Conservation (phyloP, 1,284 basidiomycete species). For the Albatrellus sp. region DNA sequence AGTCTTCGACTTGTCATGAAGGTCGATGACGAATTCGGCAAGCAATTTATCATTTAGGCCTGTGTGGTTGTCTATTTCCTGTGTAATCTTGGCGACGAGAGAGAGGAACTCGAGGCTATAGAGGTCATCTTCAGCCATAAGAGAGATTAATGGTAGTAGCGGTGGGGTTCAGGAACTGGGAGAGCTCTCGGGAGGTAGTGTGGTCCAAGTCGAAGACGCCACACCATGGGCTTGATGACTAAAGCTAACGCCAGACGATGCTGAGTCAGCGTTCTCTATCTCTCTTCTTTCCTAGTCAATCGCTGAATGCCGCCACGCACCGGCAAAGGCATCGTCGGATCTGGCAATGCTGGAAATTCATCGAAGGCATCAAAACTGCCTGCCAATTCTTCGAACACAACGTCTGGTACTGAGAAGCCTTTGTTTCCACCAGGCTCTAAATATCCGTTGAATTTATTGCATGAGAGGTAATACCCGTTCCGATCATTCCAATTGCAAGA, state of each 20-base stretch:
- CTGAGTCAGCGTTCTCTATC: not conserved
- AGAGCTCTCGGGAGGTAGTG: not conserved
- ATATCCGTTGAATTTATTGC: conserved; percentile 61
- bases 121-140: conserved; percentile 65
- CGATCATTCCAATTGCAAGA: no score
- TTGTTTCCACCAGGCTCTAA: conserved; percentile 78
- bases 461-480: conserved; percentile 64
- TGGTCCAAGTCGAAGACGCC: not conserved
- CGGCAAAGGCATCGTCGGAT: conserved; percentile 71
- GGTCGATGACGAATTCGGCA: conserved; percentile 89
- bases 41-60: conserved; percentile 82
- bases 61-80: conserved; percentile 83
- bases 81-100: conserved; percentile 78
- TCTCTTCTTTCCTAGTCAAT: not conserved
- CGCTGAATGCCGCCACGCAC: conserved; percentile 53
- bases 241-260: not conserved
- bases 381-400: not conserved
- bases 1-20: conserved; percentile 79
- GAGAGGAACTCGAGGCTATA: conserved; percentile 88
- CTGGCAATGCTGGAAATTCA: conserved; percentile 76
- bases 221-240: not conserved
- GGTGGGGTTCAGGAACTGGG: not conserved
- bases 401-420: conserved; percentile 22
- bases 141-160: conserved; percentile 5
- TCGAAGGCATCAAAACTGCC: conserved; percentile 16